A percentile compares a stretch with the other conserved stretches of the same genome.
Evolutionary conservation across 768 basidiomycete species (phyloP).

Genomic region (Candolleomyces efflorescens): DNA sequence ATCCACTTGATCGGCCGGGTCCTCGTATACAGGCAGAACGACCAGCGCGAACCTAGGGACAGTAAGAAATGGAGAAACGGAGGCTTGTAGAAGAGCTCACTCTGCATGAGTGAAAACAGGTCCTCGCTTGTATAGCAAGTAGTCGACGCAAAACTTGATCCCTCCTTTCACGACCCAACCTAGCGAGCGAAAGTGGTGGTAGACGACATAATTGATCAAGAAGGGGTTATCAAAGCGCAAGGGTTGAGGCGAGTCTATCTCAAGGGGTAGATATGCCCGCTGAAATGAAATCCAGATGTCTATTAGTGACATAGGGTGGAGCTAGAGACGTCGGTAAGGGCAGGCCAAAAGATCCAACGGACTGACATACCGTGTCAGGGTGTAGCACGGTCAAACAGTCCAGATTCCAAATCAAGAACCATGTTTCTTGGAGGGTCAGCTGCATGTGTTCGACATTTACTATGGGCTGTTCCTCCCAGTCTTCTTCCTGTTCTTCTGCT

Average conservation of each 20-base stretch:
- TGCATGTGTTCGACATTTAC: slow-evolving; percentile 89
- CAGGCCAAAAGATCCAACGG: not conserved
- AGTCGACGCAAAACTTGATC: slow-evolving; percentile 97
- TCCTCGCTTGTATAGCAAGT: slow-evolving; percentile 89
- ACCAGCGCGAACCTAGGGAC: slow-evolving; percentile 76
- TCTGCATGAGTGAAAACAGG: slow-evolving; percentile 96
- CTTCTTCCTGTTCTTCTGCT: slow-evolving; percentile 29
- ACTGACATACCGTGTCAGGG: slow-evolving; percentile 53
- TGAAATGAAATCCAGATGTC: slow-evolving; percentile 69
- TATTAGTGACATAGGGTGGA: slow-evolving; percentile 47
- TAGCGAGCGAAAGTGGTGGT: slow-evolving; percentile 93
- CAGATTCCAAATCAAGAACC: slow-evolving; percentile 81
- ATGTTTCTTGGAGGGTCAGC: slow-evolving; percentile 83
- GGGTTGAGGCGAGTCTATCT: slow-evolving; percentile 20
- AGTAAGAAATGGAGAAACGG: not conserved
- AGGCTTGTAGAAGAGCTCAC: slow-evolving; percentile 48
- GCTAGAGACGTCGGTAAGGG: slow-evolving; percentile 29
- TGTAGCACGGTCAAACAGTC: slow-evolving; percentile 75
- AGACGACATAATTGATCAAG: slow-evolving; percentile 82
- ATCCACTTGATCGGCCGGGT: slow-evolving; percentile 60
- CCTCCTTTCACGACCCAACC: slow-evolving; percentile 97
- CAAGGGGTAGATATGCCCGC: slow-evolving; percentile 42
- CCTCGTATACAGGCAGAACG: slow-evolving; percentile 89
- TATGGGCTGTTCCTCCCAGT: slow-evolving; percentile 41
- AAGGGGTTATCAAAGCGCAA: slow-evolving; percentile 87